phyloP scores from a whole-genome alignment of 2,329 filamentous ascomycete species.

The Penicillium hordei region DNA sequence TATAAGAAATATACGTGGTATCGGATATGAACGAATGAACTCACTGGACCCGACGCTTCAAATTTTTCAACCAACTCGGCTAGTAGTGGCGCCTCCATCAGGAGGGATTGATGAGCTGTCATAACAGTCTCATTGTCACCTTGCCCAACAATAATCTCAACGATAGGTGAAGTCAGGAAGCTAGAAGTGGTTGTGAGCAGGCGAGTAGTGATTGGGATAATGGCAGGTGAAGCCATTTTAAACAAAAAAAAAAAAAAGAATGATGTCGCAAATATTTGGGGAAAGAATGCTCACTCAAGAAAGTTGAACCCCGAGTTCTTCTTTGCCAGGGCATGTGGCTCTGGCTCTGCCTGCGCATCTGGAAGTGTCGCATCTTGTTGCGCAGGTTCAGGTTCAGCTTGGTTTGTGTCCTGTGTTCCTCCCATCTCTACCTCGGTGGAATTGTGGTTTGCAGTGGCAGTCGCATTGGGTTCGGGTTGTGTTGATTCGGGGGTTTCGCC shows the following conservation, averaged over 20 bases:
- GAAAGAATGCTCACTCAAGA: conserved; percentile 29
- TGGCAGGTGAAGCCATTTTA: not conserved
- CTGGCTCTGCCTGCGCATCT: conserved; percentile 21
- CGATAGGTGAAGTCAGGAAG: conserved; percentile 68
- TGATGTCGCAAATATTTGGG: not conserved
- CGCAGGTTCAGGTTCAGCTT: conserved; percentile 17
- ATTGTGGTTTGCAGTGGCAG: conserved; percentile 14
- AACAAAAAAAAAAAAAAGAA: not conserved
- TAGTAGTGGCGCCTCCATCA: conserved; percentile 74
- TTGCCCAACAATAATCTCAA: conserved; percentile 65
- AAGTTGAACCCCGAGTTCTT: conserved; percentile 28
- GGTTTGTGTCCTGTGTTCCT: conserved; percentile 16
- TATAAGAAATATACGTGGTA: not conserved
- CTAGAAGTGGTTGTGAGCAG: conserved; percentile 21
- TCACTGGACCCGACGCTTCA: conserved; percentile 60
- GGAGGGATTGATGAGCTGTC: conserved; percentile 75
- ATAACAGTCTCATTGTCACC: conserved; percentile 63
- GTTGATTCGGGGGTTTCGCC: not conserved
- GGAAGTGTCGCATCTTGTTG: conserved; percentile 23
- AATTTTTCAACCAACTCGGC: conserved; percentile 62
- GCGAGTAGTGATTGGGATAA: not conserved
- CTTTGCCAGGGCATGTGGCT: conserved; percentile 15
- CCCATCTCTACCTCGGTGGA: conserved; percentile 31
- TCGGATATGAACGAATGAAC: conserved; percentile 28
- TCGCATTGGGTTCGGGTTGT: not conserved